Conservation (phyloP, 2,329 filamentous ascomycete species). For the Tolypocladium endophyticum region DNA sequence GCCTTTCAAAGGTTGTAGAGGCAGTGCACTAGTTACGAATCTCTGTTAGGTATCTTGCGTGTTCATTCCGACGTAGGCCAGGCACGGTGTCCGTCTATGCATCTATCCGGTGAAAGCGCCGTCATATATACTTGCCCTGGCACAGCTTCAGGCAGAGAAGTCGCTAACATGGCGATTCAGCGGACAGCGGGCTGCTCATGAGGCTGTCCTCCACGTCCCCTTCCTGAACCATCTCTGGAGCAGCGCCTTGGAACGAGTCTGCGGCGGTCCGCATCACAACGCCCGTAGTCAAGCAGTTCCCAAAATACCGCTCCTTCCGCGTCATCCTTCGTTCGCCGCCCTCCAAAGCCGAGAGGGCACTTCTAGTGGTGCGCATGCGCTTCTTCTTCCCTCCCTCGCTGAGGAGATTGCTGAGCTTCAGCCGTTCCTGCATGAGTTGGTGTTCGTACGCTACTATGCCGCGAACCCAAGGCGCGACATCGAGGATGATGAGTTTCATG, state of each 20-base stretch:
- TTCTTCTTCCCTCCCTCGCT: conserved; percentile 42
- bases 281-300: conserved; percentile 44
- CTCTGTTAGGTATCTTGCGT: not conserved
- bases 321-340: conserved; percentile 58
- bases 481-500: conserved; percentile 53
- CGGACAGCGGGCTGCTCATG: conserved; percentile 3
- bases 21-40: not conserved
- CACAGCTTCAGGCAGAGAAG: not conserved
- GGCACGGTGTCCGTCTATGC: not conserved
- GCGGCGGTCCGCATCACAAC: conserved; percentile 57
- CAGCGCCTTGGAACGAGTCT: conserved; percentile 13
- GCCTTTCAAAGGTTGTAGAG: not conserved
- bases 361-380: conserved; percentile 59
- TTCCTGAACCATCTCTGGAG: conserved; percentile 9
- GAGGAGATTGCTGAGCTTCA: conserved; percentile 50
- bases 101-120: not conserved
- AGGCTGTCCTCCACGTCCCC: conserved; percentile 4
- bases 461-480: conserved; percentile 86
- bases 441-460: conserved; percentile 70
- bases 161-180: conserved; percentile 1
- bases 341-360: conserved; percentile 67
- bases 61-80: not conserved
- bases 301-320: conserved; percentile 64
- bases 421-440: conserved; percentile 56
- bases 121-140: not conserved